A percentile compares a stretch with the other conserved stretches of the same genome.
Evolutionary conservation across 139 green algal species (phyloP).

Genomic region (Zygnema cylindricum): DNA sequence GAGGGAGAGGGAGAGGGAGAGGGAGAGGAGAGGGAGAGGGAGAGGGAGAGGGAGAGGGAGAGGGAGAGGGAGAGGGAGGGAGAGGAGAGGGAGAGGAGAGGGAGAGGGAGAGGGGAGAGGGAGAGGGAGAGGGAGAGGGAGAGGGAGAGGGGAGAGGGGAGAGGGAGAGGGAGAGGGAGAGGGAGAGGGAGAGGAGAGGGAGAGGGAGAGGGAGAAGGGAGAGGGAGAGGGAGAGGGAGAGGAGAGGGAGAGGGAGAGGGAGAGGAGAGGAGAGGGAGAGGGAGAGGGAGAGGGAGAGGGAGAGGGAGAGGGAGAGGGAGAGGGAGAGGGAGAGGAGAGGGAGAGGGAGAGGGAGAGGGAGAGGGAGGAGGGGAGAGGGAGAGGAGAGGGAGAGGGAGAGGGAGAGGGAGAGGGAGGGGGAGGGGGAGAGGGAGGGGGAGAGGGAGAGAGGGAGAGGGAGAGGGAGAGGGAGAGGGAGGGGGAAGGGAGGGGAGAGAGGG

Average conservation of each 20-base stretch:
- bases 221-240: background rate
- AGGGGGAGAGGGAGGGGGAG: no score
- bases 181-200: background rate
- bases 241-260: background rate
- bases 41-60: background rate
- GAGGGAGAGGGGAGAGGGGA: background rate
- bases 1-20: background rate
- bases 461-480: background rate
- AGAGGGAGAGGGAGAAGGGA: background rate
- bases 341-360: background rate
- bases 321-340: background rate
- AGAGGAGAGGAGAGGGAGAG: background rate
- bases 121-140: background rate
- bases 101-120: background rate
- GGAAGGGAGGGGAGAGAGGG: background rate
- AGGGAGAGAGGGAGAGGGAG: background rate
- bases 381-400: background rate
- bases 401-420: background rate
- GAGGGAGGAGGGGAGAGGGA: background rate
- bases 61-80: background rate
- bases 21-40: constrained; percentile 1
- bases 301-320: background rate
- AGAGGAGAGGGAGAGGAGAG: background rate
- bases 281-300: background rate
- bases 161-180: background rate